These are phyloP conservation scores for Xylaria sp. DNA, from an alignment of 495 filamentous ascomycete species.

Conservation along the genomic window DNA sequence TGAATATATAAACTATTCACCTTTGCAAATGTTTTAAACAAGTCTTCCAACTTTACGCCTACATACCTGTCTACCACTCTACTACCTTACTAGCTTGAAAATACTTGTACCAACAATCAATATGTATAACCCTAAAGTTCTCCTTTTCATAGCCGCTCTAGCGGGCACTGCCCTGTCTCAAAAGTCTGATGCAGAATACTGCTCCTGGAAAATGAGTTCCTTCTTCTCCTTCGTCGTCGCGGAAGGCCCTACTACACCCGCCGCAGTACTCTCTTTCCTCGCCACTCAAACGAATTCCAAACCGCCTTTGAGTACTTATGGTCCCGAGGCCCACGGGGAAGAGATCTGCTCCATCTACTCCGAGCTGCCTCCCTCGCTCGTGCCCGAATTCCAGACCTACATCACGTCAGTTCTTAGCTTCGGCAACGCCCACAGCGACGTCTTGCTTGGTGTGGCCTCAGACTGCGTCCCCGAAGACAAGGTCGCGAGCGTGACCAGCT, in stretches of 20 bases:
- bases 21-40: not conserved
- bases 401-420: slow-evolving; percentile 20
- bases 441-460: slow-evolving; percentile 6
- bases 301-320: slow-evolving; percentile 3
- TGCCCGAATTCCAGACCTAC: slow-evolving; percentile 15
- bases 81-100: not conserved
- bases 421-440: slow-evolving; percentile 11
- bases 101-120: not conserved
- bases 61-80: not conserved
- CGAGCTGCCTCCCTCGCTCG: slow-evolving; percentile 8
- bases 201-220: slow-evolving; percentile 8
- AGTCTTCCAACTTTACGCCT: not conserved
- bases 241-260: slow-evolving; percentile 15
- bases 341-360: slow-evolving; percentile 19
- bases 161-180: slow-evolving; percentile 16
- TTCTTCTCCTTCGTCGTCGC: slow-evolving; percentile 7
- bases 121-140: not conserved
- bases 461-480: slow-evolving; percentile 17
- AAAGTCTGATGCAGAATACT: slow-evolving; percentile 14
- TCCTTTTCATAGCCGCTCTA: slow-evolving; percentile 7
- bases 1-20: slow-evolving; percentile 6
- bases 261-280: slow-evolving; percentile 7
- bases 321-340: not conserved
- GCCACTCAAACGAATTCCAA: not conserved
- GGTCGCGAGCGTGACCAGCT: slow-evolving; percentile 17